phyloP scores from a whole-genome alignment of 2,329 filamentous ascomycete species.

The Chaetomium sp. region DNA sequence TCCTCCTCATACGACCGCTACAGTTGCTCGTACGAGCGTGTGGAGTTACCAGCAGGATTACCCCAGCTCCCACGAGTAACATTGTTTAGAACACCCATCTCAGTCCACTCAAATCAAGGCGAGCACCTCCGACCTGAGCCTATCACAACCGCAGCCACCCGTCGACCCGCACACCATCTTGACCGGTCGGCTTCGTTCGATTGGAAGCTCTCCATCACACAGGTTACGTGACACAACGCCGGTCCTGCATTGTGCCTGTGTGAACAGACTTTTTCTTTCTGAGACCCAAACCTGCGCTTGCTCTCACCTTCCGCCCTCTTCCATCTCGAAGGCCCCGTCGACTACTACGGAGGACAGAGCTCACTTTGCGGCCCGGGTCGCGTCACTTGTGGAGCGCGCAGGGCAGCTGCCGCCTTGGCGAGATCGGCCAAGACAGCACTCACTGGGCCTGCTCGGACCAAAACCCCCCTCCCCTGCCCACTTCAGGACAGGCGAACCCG shows the following conservation, averaged over 20 bases:
- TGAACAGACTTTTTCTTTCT: neutral
- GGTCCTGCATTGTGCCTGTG: neutral
- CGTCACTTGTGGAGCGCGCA: conserved; percentile 13
- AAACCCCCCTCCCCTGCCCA: neutral
- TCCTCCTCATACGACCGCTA: neutral
- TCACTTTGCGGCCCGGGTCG: neutral
- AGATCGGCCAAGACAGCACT: conserved; percentile 26
- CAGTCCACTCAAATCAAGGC: neutral
- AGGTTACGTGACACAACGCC: neutral
- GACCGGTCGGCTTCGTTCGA: conserved; percentile 2
- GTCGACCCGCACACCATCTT: neutral
- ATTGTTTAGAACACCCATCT: neutral
- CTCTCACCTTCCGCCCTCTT: neutral
- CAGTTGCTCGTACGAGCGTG: conserved; percentile 13
- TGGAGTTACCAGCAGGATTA: neutral
- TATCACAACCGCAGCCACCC: conserved; percentile 10
- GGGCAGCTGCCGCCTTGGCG: conserved; percentile 28
- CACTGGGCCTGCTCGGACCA: neutral
- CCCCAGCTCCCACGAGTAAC: neutral
- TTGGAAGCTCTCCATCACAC: neutral
- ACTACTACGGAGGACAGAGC: neutral
- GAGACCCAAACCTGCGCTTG: neutral
- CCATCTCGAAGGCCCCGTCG: neutral
- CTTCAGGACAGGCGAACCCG: neutral
- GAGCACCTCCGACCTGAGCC: neutral